A percentile compares a stretch with the other conserved stretches of the same genome.
phyloP scores from a whole-genome alignment of 495 filamentous ascomycete species.

The Saxophila tyrrhenica region DNA sequence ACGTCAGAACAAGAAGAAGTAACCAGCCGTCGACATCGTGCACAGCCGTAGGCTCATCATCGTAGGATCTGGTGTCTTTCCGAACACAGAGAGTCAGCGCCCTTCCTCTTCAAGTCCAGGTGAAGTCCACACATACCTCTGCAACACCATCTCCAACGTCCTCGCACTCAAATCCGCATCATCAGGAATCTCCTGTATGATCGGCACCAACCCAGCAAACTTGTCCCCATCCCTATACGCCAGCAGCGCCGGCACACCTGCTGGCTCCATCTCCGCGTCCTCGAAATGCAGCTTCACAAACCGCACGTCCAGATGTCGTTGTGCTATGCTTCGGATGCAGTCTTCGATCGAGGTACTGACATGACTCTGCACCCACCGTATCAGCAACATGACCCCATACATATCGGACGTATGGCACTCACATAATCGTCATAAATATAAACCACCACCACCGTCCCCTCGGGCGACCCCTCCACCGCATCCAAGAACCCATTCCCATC shows the following conservation, averaged over 20 bases:
- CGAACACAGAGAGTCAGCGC: background rate
- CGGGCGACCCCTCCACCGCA: slow-evolving; percentile 77
- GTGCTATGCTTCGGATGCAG: slow-evolving; percentile 60
- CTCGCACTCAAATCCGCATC: slow-evolving; percentile 47
- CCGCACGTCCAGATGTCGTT: slow-evolving; percentile 54
- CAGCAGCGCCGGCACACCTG: slow-evolving; percentile 76
- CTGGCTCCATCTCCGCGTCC: slow-evolving; percentile 90
- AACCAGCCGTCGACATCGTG: background rate
- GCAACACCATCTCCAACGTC: slow-evolving; percentile 50
- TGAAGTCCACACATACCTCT: slow-evolving; percentile 41
- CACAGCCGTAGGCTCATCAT: slow-evolving; percentile 25
- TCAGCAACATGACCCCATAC: slow-evolving; percentile 2
- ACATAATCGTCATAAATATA: slow-evolving; percentile 88
- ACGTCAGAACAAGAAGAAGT: no score
- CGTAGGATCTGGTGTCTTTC: slow-evolving; percentile 8
- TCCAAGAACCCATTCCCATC: slow-evolving; percentile 88
- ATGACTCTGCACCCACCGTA: slow-evolving; percentile 47
- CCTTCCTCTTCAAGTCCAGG: background rate
- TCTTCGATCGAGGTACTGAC: slow-evolving; percentile 67
- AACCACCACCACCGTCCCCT: slow-evolving; percentile 83
- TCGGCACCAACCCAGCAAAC: slow-evolving; percentile 77
- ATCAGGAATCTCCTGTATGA: slow-evolving; percentile 73
- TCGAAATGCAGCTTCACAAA: slow-evolving; percentile 87
- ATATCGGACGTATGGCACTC: slow-evolving; percentile 23
- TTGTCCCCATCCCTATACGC: slow-evolving; percentile 83